phyloP scores from a whole-genome alignment of 805 yeast species.

The Torulaspora microellipsoides region DNA sequence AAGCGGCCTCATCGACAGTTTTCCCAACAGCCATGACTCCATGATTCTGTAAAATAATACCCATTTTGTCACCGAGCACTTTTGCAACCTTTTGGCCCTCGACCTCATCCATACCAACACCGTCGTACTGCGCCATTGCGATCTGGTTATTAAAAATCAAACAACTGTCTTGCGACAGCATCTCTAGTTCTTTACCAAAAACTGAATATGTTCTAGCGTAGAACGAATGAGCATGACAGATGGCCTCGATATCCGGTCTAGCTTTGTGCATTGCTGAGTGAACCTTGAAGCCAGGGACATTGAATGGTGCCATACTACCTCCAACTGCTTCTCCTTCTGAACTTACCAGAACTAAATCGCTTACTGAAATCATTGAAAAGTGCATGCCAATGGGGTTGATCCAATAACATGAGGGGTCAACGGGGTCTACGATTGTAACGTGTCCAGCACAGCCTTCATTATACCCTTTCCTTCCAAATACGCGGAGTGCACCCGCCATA shows the following conservation, averaged over 20 bases:
- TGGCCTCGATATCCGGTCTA: conserved; percentile 66
- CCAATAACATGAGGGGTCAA: conserved; percentile 72
- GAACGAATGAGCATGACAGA: conserved; percentile 65
- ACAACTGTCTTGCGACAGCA: conserved; percentile 78
- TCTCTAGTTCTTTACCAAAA: conserved; percentile 64
- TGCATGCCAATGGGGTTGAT: conserved; percentile 77
- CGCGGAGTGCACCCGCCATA: conserved; percentile 78
- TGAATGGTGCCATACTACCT: conserved; percentile 54
- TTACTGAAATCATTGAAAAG: conserved; percentile 52
- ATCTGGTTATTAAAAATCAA: conserved; percentile 59
- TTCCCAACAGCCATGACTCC: conserved; percentile 67
- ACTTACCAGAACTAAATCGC: conserved; percentile 59
- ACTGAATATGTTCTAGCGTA: conserved; percentile 63
- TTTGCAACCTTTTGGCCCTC: conserved; percentile 61
- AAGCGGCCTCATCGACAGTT: conserved; percentile 74
- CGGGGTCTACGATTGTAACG: conserved; percentile 76
- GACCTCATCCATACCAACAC: conserved; percentile 63
- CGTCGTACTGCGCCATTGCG: conserved; percentile 69
- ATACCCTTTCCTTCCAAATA: conserved; percentile 68
- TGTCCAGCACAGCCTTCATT: conserved; percentile 80
- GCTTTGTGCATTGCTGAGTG: conserved; percentile 65
- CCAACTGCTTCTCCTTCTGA: conserved; percentile 55
- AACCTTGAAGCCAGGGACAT: conserved; percentile 67
- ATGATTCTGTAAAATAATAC: conserved; percentile 63
- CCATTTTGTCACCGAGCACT: conserved; percentile 52